Evolutionary conservation across 2,329 filamentous ascomycete species (phyloP).

Genomic region (Sordariomycetes sp.): DNA sequence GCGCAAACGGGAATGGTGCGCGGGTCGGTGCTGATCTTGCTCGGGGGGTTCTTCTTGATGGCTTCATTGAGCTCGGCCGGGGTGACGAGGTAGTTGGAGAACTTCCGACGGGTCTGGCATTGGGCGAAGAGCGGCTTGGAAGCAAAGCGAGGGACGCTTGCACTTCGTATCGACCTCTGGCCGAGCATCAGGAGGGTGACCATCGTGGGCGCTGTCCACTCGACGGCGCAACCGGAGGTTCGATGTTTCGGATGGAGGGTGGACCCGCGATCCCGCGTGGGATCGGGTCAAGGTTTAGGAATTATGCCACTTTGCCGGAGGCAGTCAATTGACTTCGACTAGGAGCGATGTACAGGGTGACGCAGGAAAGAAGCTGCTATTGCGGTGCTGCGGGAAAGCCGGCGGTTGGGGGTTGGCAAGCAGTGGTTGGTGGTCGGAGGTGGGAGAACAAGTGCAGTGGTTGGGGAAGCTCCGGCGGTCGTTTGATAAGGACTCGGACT

Average conservation of each 20-base stretch:
- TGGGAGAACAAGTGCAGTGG: too few relatives aligned
- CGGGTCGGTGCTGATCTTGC: conserved; percentile 70
- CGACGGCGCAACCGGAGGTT: not conserved
- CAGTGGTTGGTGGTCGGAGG: too few relatives aligned
- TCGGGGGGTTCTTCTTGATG: conserved; percentile 71
- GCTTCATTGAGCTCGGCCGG: conserved; percentile 75
- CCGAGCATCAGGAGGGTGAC: conserved; percentile 31
- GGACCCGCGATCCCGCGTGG: conserved; percentile 1
- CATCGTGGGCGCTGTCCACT: conserved; percentile 21
- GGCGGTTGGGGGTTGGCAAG: too few relatives aligned
- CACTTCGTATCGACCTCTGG: conserved; percentile 24
- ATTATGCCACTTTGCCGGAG: not conserved
- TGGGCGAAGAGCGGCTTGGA: conserved; percentile 11
- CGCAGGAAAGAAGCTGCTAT: too few relatives aligned
- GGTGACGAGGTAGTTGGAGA: conserved; percentile 79
- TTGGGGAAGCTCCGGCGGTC: too few relatives aligned
- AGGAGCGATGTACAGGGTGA: not conserved
- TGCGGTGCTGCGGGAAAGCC: too few relatives aligned
- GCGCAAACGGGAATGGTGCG: conserved; percentile 85
- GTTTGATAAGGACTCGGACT: too few relatives aligned
- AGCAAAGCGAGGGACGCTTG: conserved; percentile 23
- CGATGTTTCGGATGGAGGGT: too few relatives aligned
- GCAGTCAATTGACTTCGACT: not conserved
- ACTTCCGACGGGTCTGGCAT: conserved; percentile 21
- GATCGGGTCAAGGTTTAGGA: not conserved